Evolutionary conservation across 805 yeast species (phyloP), one percentile per base, ranked within the genome.

Genomic region (Saccharomyces kudriavzevii): DNA sequence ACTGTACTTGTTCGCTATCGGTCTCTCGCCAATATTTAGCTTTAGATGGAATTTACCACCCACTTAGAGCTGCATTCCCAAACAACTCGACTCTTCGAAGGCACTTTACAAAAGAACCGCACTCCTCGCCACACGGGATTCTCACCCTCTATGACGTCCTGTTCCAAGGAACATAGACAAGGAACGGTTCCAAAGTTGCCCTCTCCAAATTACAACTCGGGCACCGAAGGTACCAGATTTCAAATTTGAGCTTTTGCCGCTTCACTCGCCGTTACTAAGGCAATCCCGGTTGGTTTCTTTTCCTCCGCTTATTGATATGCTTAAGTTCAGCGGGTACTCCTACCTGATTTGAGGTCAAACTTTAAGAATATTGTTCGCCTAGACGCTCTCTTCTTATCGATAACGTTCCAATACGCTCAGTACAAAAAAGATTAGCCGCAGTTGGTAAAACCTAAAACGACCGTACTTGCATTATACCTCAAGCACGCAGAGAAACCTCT

Each of bases 1-100:
- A 72, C 74, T 69, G 74, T 72, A 71, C 75, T 70, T 72, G 75
- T 71, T 71, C 73, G 74, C 74, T 72, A 72, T 71, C 75, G 74
- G 75, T 71, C 74, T 70, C 75, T 70, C 73, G 74, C 76, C 74
- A 69, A 70, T 70, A 71, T 71, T 71, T 69, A 72, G 75, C 74
- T 68, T 72, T 70, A 70, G 72, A 69, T 70, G 74, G 74, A 69
- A 66, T 68, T 59, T 59, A 59, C 62, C 62, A 59, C 62, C 62
- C 62, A 59, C 62, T 59, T 71, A 69, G 72, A 62, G 73, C 74
- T 70, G 74, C 74, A 70, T 69, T 69, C 73, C 73, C 73, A 68
- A 59, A 59, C 62, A 59, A 59, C 62, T 59, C 62, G 62, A 59
- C 62, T 59, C 62, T 56, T 59, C 62, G 62, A 59, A 53, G 51